These are phyloP conservation scores for Globisporangium recalcitrans DNA, from an alignment of 352 stramenopile genomes.

Conservation along the genomic window DNA sequence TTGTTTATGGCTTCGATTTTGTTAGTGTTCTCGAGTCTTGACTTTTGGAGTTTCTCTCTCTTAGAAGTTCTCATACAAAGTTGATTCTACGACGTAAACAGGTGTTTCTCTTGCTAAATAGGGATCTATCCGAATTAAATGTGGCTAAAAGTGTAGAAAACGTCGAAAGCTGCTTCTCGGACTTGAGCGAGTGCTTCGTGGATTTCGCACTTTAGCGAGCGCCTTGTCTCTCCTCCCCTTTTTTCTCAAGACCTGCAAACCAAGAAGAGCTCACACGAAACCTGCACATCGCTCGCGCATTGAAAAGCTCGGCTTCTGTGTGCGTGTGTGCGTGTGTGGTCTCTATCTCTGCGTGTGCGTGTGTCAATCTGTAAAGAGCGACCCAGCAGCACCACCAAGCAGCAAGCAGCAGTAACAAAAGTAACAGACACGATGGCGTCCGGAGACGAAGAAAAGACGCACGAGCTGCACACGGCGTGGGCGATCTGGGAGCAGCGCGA, in stretches of 20 bases:
- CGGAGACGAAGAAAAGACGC: constrained; percentile 44
- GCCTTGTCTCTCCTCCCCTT: background rate
- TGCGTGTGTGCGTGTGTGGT: background rate
- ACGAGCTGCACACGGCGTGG: constrained; percentile 82
- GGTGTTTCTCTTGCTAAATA: no score
- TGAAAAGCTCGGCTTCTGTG: background rate
- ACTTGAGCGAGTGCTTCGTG: background rate
- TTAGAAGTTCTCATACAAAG: no score
- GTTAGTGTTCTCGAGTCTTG: no score
- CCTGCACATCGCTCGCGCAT: constrained; percentile 1
- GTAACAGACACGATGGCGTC: constrained; percentile 29
- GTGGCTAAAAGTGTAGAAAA: no score
- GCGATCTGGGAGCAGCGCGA: constrained; percentile 85
- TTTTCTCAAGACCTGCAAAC: background rate
- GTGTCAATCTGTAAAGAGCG: constrained; percentile 2
- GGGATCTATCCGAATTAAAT: no score
- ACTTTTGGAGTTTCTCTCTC: no score
- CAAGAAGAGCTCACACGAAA: background rate
- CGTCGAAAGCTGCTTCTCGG: no score
- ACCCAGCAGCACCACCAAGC: background rate
- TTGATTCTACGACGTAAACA: no score
- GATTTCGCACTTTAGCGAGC: background rate
- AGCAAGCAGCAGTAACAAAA: background rate
- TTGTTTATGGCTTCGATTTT: no score
- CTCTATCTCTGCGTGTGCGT: background rate